Percentiles rank a stretch among this genome's conserved stretches.
These are phyloP conservation scores for Asclepias syriaca DNA, from an alignment of 257 asterid species.

Conservation along the genomic window DNA sequence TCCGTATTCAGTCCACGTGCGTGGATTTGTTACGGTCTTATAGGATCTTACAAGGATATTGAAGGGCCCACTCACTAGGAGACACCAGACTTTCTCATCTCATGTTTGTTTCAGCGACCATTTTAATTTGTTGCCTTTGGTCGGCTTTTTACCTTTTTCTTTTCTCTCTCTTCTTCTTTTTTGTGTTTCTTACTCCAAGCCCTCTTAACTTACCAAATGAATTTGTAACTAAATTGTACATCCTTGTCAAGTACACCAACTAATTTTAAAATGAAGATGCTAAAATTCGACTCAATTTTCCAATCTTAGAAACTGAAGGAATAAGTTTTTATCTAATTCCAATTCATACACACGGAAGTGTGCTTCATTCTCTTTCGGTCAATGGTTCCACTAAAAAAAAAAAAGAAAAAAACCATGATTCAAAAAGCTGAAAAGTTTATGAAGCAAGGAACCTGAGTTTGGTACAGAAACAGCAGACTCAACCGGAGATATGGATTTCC, in stretches of 20 bases:
- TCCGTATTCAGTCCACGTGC: not conserved
- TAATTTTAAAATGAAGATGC: too few relatives aligned
- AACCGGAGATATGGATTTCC: not conserved
- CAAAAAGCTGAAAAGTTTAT: constrained; percentile 3
- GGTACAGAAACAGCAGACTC: not conserved
- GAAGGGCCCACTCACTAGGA: not conserved
- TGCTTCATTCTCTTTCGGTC: not conserved
- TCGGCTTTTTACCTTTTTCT: not conserved
- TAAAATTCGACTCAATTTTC: too few relatives aligned
- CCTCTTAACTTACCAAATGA: too few relatives aligned
- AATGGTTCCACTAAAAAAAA: not conserved
- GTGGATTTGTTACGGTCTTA: not conserved
- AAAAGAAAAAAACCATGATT: not conserved
- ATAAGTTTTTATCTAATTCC: too few relatives aligned
- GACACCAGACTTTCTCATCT: not conserved
- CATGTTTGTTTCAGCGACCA: too few relatives aligned
- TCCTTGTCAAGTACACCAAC: too few relatives aligned
- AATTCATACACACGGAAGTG: too few relatives aligned
- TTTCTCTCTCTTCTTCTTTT: not conserved
- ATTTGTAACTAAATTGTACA: too few relatives aligned
- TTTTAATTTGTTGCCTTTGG: not conserved
- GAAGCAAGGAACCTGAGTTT: not conserved
- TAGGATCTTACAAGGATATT: not conserved
- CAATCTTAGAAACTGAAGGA: too few relatives aligned
- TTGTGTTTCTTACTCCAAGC: too few relatives aligned